Percentiles rank a stretch among this genome's conserved stretches.
phyloP scores from a whole-genome alignment of 805 yeast genomes.

The Pichia nakasei region DNA sequence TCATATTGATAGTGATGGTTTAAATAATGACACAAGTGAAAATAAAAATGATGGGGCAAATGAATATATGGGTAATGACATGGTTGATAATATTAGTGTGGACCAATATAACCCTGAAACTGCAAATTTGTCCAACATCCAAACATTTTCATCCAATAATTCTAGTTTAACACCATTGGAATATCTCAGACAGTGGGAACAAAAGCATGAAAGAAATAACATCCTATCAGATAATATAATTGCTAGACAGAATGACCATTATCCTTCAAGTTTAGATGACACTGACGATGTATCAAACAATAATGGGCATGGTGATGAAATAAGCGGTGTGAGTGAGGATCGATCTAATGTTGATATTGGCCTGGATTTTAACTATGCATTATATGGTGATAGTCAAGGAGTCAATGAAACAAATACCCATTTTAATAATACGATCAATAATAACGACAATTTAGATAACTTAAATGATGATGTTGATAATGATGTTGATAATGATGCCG shows the following conservation, averaged over 20 bases:
- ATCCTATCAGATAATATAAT: conserved; percentile 24
- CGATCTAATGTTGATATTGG: conserved; percentile 6
- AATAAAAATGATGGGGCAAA: not conserved
- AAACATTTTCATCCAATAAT: not conserved
- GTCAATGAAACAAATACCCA: not conserved
- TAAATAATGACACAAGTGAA: not conserved
- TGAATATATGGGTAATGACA: too few relatives aligned
- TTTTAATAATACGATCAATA: too few relatives aligned
- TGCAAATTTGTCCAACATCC: not conserved
- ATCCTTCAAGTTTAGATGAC: conserved; percentile 28
- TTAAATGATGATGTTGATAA: conserved; percentile 4
- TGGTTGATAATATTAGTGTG: too few relatives aligned
- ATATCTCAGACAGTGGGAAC: conserved; percentile 6
- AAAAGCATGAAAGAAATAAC: conserved; percentile 1
- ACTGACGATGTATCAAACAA: not conserved
- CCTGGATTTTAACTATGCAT: conserved; percentile 2
- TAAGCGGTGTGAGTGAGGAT: too few relatives aligned
- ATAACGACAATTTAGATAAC: not conserved
- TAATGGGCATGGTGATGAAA: not conserved
- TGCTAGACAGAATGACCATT: conserved; percentile 27
- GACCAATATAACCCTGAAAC: not conserved
- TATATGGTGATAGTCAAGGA: conserved; percentile 2
- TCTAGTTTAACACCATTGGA: conserved; percentile 2
- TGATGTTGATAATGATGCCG: conserved; percentile 1
- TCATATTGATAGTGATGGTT: not conserved